phyloP scores from a whole-genome alignment of 345 rosid species.

The Sonneratia alba region DNA sequence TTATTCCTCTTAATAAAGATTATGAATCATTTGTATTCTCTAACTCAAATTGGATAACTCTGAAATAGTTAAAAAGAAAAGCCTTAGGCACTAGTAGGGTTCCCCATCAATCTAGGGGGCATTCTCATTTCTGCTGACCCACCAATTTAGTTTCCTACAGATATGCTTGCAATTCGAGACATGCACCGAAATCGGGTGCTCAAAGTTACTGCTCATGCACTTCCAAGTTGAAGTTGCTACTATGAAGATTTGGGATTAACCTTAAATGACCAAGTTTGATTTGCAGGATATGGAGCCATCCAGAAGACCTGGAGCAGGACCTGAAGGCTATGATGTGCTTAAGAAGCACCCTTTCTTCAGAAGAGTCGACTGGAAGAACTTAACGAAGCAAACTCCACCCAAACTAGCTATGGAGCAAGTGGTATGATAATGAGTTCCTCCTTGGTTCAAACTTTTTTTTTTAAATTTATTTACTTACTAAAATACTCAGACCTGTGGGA shows the following conservation, averaged over 20 bases:
- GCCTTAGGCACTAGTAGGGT: too few relatives aligned
- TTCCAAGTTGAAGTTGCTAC: neutral
- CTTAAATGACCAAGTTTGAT: neutral
- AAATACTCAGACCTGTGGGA: neutral
- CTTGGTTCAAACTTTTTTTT: neutral
- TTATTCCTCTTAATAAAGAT: too few relatives aligned
- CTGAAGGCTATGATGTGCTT: constrained; percentile 69
- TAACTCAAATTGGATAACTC: too few relatives aligned
- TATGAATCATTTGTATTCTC: too few relatives aligned
- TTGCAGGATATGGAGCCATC: constrained; percentile 74
- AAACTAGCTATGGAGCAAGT: constrained; percentile 57
- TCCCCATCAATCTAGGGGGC: too few relatives aligned
- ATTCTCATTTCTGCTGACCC: neutral
- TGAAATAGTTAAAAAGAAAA: too few relatives aligned
- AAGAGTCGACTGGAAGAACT: constrained; percentile 73
- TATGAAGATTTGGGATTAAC: neutral
- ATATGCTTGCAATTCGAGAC: neutral
- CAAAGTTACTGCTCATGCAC: neutral
- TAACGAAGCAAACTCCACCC: constrained; percentile 71
- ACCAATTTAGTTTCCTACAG: neutral
- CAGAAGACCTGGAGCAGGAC: constrained; percentile 92
- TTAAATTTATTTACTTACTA: neutral
- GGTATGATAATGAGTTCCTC: constrained; percentile 24
- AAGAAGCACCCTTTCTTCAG: constrained; percentile 87
- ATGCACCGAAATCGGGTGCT: too few relatives aligned